Conservation (phyloP, 805 yeast genomes). For the Yarrowia sp. region DNA sequence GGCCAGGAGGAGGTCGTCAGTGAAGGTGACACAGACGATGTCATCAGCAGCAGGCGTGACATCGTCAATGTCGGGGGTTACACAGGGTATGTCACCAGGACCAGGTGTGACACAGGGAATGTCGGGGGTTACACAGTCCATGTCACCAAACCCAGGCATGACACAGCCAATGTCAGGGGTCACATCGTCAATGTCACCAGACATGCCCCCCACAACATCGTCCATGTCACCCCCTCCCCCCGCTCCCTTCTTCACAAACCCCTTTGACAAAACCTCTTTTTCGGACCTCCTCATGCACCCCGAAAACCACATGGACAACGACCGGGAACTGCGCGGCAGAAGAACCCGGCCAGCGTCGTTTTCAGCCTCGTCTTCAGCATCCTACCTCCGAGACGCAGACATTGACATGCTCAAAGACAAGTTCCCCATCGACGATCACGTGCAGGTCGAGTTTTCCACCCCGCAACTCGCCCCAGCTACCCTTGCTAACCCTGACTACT, state of each 20-base stretch:
- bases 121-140: neutral
- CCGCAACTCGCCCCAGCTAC: conserved; percentile 70
- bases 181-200: no score
- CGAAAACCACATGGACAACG: conserved; percentile 36
- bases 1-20: conserved; percentile 4
- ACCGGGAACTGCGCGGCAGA: conserved; percentile 16
- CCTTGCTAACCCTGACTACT: conserved; percentile 45
- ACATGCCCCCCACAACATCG: no score
- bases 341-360: conserved; percentile 55
- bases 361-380: conserved; percentile 66
- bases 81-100: neutral
- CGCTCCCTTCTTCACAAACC: neutral
- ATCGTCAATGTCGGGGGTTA: no score
- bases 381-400: conserved; percentile 64
- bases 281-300: conserved; percentile 27
- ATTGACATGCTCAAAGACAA: conserved; percentile 43
- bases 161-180: no score
- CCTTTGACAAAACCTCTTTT: conserved; percentile 14
- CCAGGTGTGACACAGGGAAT: no score
- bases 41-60: no score
- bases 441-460: conserved; percentile 79
- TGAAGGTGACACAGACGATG: neutral
- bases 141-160: no score
- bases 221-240: conserved; percentile 4
- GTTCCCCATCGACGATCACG: conserved; percentile 54